Evolutionary conservation across 2,329 filamentous ascomycete species (phyloP).

Genomic region (Colletotrichum ledebouriae): DNA sequence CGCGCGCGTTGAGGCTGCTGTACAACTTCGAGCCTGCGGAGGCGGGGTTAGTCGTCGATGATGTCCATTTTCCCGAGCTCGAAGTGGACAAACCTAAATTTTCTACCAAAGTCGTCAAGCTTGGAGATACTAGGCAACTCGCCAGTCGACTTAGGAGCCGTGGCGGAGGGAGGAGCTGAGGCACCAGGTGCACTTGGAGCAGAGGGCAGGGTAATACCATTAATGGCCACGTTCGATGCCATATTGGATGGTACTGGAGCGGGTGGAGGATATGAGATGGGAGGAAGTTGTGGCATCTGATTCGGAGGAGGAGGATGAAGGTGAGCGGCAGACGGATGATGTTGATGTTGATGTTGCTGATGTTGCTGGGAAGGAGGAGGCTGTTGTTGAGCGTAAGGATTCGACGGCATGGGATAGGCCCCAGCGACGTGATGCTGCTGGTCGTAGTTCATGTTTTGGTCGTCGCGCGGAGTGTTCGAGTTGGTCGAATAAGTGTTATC

Average conservation of each 20-base stretch:
- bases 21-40: constrained; percentile 77
- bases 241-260: constrained; percentile 37
- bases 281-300: constrained; percentile 39
- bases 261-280: constrained; percentile 37
- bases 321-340: constrained; percentile 3
- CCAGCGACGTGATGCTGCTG: constrained; percentile 34
- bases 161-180: constrained; percentile 1
- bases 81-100: too few species aligned
- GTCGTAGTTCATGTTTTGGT: constrained; percentile 42
- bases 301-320: constrained; percentile 36
- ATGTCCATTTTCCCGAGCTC: too few species aligned
- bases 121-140: constrained; percentile 24
- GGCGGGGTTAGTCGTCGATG: constrained; percentile 8
- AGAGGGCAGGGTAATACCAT: too few species aligned
- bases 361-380: constrained; percentile 27
- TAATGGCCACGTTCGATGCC: constrained; percentile 18
- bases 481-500: background rate
- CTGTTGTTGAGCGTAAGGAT: constrained; percentile 23
- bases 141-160: background rate
- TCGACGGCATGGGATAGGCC: constrained; percentile 38
- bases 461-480: constrained; percentile 6
- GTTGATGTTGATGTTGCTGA: constrained; percentile 23
- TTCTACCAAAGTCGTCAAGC: constrained; percentile 19
- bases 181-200: too few species aligned
- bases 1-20: constrained; percentile 94